phyloP scores from a whole-genome alignment of 768 basidiomycete species.

The Rhodotorula kratochvilovae region DNA sequence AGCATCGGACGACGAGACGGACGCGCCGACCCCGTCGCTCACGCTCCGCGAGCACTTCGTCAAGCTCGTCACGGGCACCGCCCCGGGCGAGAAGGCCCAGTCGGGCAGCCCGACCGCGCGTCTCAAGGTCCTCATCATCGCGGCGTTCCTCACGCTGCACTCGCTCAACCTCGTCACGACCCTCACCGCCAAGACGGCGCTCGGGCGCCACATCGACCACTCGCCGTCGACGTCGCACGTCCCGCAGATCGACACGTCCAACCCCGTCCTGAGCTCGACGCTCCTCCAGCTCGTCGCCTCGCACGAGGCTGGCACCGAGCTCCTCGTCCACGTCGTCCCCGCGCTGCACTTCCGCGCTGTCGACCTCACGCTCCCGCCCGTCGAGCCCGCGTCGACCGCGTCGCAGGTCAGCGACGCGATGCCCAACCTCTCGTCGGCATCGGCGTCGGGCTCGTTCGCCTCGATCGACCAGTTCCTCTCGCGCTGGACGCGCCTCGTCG shows the following conservation, averaged over 20 bases:
- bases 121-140: slow-evolving; percentile 84
- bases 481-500: slow-evolving; percentile 82
- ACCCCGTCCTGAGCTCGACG: slow-evolving; percentile 58
- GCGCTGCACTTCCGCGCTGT: slow-evolving; percentile 59
- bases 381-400: background rate
- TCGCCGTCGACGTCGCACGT: slow-evolving; percentile 43
- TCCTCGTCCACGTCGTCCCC: slow-evolving; percentile 61
- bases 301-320: slow-evolving; percentile 42
- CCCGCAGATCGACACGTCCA: slow-evolving; percentile 67
- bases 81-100: slow-evolving; percentile 44
- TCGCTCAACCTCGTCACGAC: slow-evolving; percentile 89
- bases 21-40: slow-evolving; percentile 8
- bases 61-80: slow-evolving; percentile 36
- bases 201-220: slow-evolving; percentile 52
- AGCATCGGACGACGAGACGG: slow-evolving; percentile 25
- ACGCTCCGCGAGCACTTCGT: slow-evolving; percentile 33
- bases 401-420: background rate
- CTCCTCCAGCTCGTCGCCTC: slow-evolving; percentile 58
- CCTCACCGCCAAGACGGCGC: slow-evolving; percentile 64
- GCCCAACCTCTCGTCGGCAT: slow-evolving; percentile 38
- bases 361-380: slow-evolving; percentile 40
- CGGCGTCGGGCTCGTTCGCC: slow-evolving; percentile 33
- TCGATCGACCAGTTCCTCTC: slow-evolving; percentile 77
- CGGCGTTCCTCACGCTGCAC: slow-evolving; percentile 84
- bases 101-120: slow-evolving; percentile 77